Evolutionary conservation across 352 stramenopile species (phyloP), one percentile per base, ranked within the genome.

Genomic region (Pelagophyceae sp.): DNA sequence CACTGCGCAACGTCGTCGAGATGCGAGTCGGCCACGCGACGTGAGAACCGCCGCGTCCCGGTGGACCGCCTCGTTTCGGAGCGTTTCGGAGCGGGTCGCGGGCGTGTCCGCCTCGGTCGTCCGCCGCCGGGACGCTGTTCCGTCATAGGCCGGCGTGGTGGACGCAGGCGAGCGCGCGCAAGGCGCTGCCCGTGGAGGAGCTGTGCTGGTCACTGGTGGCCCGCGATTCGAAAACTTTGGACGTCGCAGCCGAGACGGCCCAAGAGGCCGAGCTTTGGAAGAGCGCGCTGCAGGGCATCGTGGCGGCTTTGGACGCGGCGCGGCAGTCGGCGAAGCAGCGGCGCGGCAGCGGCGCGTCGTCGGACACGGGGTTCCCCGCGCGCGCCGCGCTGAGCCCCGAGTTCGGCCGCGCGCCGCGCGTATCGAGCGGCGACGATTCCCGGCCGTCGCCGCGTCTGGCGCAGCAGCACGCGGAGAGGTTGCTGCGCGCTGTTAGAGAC

Each of bases 61-160:
- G n/a, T n/a, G n/a, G n/a, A n/a, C n/a, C n/a, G n/a, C n/a, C n/a
- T n/a, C n/a, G n/a, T n/a, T n/a, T n/a, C n/a, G n/a, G n/a, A n/a
- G n/a, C n/a, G n/a, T n/a, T n/a, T n/a, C n/a, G n/a, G n/a, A n/a
- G n/a, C n/a, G n/a, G n/a, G n/a, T n/a, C n/a, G n/a, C n/a, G n/a
- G n/a, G n/a, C n/a, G n/a, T n/a, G n/a, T n/a, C n/a, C n/a, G n/a
- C n/a, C n/a, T n/a, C n/a, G n/a, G n/a, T n/a, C n/a, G n/a, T n/a
- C n/a, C n/a, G n/a, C n/a, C n/a, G n/a, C n/a, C n/a, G n/a, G n/a
- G n/a, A n/a, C n/a, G n/a, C n/a, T n/a, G n/a, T n/a, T n/a, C n/a
- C n/a, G n/a, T n/a, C n/a, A n/a, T n/a, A n/a, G n/a, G 35, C 38
- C 67, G 5, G 67, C 67, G 35, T 74, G 67, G 67, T 74, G 67